These are phyloP conservation scores for Trifolium fragiferum DNA, from an alignment of 306 rosid genomes.

Conservation along the genomic window DNA sequence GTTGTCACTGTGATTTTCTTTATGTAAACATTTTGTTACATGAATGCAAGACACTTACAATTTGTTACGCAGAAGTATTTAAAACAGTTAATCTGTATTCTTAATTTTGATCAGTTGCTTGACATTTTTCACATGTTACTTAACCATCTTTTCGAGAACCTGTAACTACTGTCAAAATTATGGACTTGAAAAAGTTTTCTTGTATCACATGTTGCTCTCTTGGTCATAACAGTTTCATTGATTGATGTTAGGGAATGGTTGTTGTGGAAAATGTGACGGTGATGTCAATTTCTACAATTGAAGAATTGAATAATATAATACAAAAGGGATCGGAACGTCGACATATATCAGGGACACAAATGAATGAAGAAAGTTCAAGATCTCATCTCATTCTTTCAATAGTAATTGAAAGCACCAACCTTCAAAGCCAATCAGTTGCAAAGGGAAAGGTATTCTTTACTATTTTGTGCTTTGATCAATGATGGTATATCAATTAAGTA, in stretches of 20 bases:
- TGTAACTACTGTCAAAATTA: slow-evolving; percentile 1
- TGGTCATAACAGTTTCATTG: slow-evolving; percentile 30
- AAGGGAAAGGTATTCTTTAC: slow-evolving; percentile 81
- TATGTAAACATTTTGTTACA: not conserved
- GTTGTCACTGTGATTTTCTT: slow-evolving; percentile 9
- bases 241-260: slow-evolving; percentile 87
- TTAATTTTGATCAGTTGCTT: slow-evolving; percentile 1
- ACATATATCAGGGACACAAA: slow-evolving; percentile 82
- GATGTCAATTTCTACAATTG: slow-evolving; percentile 70
- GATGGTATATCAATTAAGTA: not conserved
- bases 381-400: slow-evolving; percentile 92
- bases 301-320: slow-evolving; percentile 72
- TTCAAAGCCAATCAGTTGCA: slow-evolving; percentile 87
- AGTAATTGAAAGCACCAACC: slow-evolving; percentile 87
- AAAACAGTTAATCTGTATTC: slow-evolving; percentile 5
- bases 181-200: not conserved
- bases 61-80: slow-evolving; percentile 24
- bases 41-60: slow-evolving; percentile 9
- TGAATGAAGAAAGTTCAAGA: slow-evolving; percentile 96
- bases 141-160: slow-evolving; percentile 10
- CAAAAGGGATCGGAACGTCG: slow-evolving; percentile 81
- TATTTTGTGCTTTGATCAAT: not conserved
- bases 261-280: slow-evolving; percentile 77
- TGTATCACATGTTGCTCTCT: not conserved
- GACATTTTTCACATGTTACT: not conserved